Evolutionary conservation across 176 grass and related monocot genomes (phyloP).

Genomic region (Tillandsia fasciculata): DNA sequence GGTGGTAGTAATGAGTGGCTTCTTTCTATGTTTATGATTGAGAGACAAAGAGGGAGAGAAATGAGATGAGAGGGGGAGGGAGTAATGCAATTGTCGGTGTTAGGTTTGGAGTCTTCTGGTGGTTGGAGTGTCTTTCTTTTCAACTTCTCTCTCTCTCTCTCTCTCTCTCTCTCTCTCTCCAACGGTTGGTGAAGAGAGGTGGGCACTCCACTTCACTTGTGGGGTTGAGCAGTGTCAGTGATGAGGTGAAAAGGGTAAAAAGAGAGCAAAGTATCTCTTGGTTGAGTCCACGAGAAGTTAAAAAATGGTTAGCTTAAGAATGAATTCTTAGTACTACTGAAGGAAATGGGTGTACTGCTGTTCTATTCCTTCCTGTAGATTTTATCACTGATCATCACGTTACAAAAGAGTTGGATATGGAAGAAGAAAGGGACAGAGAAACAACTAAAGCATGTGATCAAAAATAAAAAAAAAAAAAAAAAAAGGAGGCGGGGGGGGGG

Average conservation of each 20-base stretch:
- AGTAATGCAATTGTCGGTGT: slow-evolving; percentile 23
- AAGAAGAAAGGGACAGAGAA: neutral
- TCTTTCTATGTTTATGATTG: neutral
- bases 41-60: slow-evolving; percentile 9
- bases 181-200: slow-evolving; percentile 18
- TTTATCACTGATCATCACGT: neutral
- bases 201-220: slow-evolving; percentile 48
- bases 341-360: neutral
- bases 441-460: slow-evolving; percentile 16
- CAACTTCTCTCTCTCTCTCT: slow-evolving; percentile 15
- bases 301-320: neutral
- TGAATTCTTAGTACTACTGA: neutral
- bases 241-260: slow-evolving; percentile 21
- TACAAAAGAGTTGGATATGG: slow-evolving; percentile 1
- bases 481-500: neutral
- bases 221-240: neutral
- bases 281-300: neutral
- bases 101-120: slow-evolving; percentile 42
- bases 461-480: neutral
- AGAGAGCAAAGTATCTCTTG: neutral
- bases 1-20: too few relatives aligned
- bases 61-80: slow-evolving; percentile 9
- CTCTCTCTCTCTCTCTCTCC: slow-evolving; percentile 19
- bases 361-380: neutral
- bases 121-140: slow-evolving; percentile 40